phyloP scores from a whole-genome alignment of 108 stramenopile genomes.

The Chaetoceros muelleri region DNA sequence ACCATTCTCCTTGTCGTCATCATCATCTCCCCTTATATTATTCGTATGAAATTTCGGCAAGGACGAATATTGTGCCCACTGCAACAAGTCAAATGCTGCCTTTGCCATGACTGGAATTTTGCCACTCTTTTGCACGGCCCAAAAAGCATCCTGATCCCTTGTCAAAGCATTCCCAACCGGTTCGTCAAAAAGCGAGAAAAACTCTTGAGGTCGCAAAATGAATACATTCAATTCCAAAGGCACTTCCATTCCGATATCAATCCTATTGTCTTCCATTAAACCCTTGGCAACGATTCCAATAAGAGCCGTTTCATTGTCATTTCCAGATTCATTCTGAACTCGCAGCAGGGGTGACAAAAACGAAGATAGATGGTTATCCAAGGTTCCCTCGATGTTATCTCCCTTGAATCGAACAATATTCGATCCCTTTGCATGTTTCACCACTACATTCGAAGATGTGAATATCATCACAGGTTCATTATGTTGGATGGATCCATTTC shows the following conservation, averaged over 20 bases:
- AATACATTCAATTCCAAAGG: slow-evolving; percentile 35
- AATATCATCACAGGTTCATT: slow-evolving; percentile 21
- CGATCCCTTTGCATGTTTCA: slow-evolving; percentile 4
- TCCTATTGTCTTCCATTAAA: slow-evolving; percentile 51
- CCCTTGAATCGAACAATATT: slow-evolving; percentile 45
- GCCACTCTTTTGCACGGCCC: neutral
- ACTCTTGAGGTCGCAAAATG: slow-evolving; percentile 24
- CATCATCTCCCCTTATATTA: no score
- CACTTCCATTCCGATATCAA: slow-evolving; percentile 54
- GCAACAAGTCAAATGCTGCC: slow-evolving; percentile 64
- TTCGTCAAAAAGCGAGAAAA: slow-evolving; percentile 46
- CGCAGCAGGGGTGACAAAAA: slow-evolving; percentile 45
- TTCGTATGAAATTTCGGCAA: slow-evolving; percentile 12
- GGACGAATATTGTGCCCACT: slow-evolving; percentile 74
- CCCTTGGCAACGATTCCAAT: slow-evolving; percentile 34
- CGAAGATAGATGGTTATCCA: slow-evolving; percentile 28
- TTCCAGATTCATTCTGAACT: neutral
- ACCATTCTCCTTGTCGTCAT: neutral
- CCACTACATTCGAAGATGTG: slow-evolving; percentile 18
- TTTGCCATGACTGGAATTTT: slow-evolving; percentile 9
- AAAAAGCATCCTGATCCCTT: slow-evolving; percentile 1
- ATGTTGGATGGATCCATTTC: slow-evolving; percentile 27
- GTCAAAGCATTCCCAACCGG: neutral
- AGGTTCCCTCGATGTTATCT: slow-evolving; percentile 22
- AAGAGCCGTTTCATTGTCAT: neutral